Base-by-base conservation (phyloP, 108 stramenopile genomes). In the Skeletonema tropicum region DNA sequence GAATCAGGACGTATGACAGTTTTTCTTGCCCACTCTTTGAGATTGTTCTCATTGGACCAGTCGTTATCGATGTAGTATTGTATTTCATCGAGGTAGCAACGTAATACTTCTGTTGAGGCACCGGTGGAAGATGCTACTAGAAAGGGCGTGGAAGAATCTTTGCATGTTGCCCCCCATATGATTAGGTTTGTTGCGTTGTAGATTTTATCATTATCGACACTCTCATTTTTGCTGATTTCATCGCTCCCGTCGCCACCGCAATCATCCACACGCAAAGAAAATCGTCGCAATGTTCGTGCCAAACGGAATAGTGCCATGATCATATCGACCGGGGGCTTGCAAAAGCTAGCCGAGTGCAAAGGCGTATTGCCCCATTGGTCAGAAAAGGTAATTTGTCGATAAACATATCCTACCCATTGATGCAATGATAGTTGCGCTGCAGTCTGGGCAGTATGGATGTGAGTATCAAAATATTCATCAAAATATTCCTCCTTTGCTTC, bases 291-390 rank as follows among this genome's bases (percentile, higher is more conserved):
- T 35, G 31, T 29, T 3, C 77, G 70, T 33, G 65, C 77, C 5
- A 72, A 33, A 4, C 59, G 71, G 57, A 79, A 79, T 17, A 79
- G 12, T 2, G 62, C 77, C 14, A 48, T 46, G 2, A 79, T 57
- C 26, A 72, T 65, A 39, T 33, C 11, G 5, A 72, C 21, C 14
- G 77, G 77, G 7, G 77, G 77, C 19, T 72, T 59, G 23, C 71
- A 70, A 49, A 66, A 79, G 15, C 59, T 71, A 5, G 77, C 77
- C 13, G 77, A 68, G 12, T 79, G 77, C n/a, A 79, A 48, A 3
- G 77, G 71, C 25, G 77, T 72, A 39, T 79, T 79, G 13, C 71
- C 71, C 77, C 77, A 79, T 52, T 79, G 77, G 68, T 79, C 77
- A 12, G 19, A 58, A 66, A 72, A 72, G 33, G 38, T 46, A 32